Evolutionary conservation across 2,329 filamentous ascomycete species (phyloP).

Genomic region (Fusarium sp.): DNA sequence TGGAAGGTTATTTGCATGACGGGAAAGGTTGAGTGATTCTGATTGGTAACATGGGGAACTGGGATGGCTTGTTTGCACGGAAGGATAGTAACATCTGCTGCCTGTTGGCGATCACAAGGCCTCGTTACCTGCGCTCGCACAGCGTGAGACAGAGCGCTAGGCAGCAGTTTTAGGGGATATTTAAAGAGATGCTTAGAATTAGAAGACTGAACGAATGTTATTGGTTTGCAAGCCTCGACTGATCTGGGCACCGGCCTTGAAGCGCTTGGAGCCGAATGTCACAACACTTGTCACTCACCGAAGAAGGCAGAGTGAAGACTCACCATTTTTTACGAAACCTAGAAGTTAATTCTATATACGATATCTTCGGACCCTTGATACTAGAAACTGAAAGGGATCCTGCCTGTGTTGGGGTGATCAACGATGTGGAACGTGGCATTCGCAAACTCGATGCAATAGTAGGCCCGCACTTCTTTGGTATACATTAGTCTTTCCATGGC

Average conservation of each 20-base stretch:
- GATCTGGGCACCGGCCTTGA: not conserved
- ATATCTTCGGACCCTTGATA: too few relatives aligned
- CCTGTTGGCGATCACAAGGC: not conserved
- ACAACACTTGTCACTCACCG: too few relatives aligned
- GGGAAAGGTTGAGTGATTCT: constrained; percentile 32
- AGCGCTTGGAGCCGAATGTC: too few relatives aligned
- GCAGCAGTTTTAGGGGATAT: not conserved
- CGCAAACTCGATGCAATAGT: not conserved
- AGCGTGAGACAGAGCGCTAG: not conserved
- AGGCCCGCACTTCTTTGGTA: too few relatives aligned
- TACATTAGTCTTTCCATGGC: too few relatives aligned
- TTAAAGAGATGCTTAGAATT: not conserved
- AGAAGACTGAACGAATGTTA: not conserved
- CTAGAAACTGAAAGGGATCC: too few relatives aligned
- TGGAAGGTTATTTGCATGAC: constrained; percentile 41
- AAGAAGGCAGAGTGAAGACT: too few relatives aligned
- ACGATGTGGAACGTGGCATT: not conserved
- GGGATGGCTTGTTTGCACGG: not conserved
- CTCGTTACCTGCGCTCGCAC: not conserved
- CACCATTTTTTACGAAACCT: too few relatives aligned
- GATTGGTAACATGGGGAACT: too few relatives aligned
- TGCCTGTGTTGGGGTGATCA: not conserved
- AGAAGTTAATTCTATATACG: too few relatives aligned
- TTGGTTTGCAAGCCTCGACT: not conserved
- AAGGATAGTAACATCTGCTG: not conserved